A percentile compares a stretch with the other conserved stretches of the same genome.
Conservation (phyloP, 1,284 basidiomycete genomes). For the Phylloporus sp. region DNA sequence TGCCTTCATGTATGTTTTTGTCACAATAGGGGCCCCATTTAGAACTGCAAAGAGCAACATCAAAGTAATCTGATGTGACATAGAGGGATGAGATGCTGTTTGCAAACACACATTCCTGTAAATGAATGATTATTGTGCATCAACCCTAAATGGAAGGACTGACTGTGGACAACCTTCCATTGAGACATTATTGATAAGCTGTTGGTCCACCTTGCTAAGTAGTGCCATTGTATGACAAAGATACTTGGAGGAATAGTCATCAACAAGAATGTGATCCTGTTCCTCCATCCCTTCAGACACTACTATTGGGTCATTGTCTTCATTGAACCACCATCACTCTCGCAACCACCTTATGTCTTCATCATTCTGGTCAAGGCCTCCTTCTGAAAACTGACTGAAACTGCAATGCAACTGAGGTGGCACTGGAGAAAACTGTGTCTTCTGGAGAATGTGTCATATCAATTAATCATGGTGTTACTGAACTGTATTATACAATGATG, state of each 20-base stretch:
- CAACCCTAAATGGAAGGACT: conserved; percentile 47
- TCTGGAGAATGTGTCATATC: conserved; percentile 55
- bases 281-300: conserved; percentile 74
- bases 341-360: conserved; percentile 53
- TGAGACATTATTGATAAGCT: conserved; percentile 46
- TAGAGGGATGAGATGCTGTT: conserved; percentile 38
- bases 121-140: conserved; percentile 43
- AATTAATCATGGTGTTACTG: conserved; percentile 82
- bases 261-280: conserved; percentile 70
- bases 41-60: conserved; percentile 38
- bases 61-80: conserved; percentile 35
- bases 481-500: conserved; percentile 84
- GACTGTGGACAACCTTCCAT: conserved; percentile 50
- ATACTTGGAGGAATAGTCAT: conserved; percentile 73
- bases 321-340: conserved; percentile 77
- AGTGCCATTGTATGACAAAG: conserved; percentile 66
- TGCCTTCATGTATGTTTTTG: conserved; percentile 65
- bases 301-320: conserved; percentile 63
- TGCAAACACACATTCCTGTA: conserved; percentile 47
- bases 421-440: conserved; percentile 32
- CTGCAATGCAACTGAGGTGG: conserved; percentile 7
- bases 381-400: conserved; percentile 32
- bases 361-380: conserved; percentile 48
- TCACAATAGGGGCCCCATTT: conserved; percentile 55
- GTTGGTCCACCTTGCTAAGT: conserved; percentile 54